Percentiles rank a stretch among this genome's conserved stretches.
These are phyloP conservation scores for Globisporangium canariense DNA, from an alignment of 352 stramenopile species.

Conservation along the genomic window DNA sequence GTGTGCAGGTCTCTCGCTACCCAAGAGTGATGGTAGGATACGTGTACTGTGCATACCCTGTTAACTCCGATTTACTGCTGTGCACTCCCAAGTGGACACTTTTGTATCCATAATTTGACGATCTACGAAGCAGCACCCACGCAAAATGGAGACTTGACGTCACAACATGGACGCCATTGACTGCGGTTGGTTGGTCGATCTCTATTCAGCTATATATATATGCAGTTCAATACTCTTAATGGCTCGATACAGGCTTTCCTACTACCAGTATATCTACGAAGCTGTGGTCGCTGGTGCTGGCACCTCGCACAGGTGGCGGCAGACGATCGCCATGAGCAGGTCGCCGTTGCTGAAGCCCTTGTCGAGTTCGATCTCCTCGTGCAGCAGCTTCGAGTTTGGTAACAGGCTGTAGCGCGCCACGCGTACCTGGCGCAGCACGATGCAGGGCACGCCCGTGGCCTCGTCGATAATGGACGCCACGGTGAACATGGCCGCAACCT, in stretches of 20 bases:
- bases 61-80: no score
- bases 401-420: constrained; percentile 40
- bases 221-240: no score
- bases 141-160: no score
- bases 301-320: constrained; percentile 6
- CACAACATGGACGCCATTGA: no score
- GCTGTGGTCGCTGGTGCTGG: not conserved
- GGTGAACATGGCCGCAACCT: constrained; percentile 4
- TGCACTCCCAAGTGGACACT: no score
- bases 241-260: not conserved
- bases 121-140: no score
- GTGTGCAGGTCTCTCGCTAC: not conserved
- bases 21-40: not conserved
- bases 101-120: no score
- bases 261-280: not conserved
- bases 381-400: constrained; percentile 33
- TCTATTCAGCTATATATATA: no score
- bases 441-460: not conserved
- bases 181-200: no score
- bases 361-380: constrained; percentile 40
- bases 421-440: constrained; percentile 7
- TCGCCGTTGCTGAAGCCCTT: constrained; percentile 48
- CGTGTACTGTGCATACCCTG: no score
- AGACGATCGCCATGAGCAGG: constrained; percentile 52
- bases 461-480: not conserved